phyloP scores from a whole-genome alignment of 148 eudicot species.

The Diospyros lotus region DNA sequence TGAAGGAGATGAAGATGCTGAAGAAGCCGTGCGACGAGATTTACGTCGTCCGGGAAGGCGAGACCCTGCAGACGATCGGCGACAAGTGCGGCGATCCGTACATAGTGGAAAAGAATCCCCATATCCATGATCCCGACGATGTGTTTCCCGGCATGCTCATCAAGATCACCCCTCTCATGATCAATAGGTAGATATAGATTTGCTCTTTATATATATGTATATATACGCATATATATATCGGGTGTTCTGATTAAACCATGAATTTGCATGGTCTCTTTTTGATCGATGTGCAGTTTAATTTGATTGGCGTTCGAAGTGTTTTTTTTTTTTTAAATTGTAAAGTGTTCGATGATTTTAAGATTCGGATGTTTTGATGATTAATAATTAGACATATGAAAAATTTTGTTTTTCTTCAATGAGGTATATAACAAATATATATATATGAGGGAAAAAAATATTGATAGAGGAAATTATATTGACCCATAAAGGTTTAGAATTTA shows the following conservation, averaged over 20 bases:
- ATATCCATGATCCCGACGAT: slow-evolving; percentile 78
- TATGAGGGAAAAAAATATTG: too few relatives aligned
- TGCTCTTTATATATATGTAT: neutral
- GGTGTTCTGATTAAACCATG: too few relatives aligned
- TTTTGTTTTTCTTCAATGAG: neutral
- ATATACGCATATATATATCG: too few relatives aligned
- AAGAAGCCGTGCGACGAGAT: slow-evolving; percentile 57
- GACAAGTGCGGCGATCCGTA: slow-evolving; percentile 82
- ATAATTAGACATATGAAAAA: neutral
- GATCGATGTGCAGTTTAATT: too few relatives aligned
- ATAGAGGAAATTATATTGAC: too few relatives aligned
- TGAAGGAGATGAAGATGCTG: neutral
- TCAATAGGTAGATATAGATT: slow-evolving; percentile 12
- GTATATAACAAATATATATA: neutral
- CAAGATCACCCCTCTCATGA: slow-evolving; percentile 53
- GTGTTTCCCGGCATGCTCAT: slow-evolving; percentile 75
- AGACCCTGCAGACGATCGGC: slow-evolving; percentile 61
- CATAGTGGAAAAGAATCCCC: slow-evolving; percentile 80
- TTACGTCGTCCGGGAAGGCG: slow-evolving; percentile 76
- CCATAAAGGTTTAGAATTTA: too few relatives aligned
- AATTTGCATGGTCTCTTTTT: too few relatives aligned
- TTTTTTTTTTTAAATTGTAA: too few relatives aligned
- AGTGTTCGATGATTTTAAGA: too few relatives aligned
- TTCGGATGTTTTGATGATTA: neutral
- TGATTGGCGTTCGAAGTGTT: too few relatives aligned